phyloP scores from a whole-genome alignment of 139 green algal genomes.

The Desmodesmus armatus region DNA sequence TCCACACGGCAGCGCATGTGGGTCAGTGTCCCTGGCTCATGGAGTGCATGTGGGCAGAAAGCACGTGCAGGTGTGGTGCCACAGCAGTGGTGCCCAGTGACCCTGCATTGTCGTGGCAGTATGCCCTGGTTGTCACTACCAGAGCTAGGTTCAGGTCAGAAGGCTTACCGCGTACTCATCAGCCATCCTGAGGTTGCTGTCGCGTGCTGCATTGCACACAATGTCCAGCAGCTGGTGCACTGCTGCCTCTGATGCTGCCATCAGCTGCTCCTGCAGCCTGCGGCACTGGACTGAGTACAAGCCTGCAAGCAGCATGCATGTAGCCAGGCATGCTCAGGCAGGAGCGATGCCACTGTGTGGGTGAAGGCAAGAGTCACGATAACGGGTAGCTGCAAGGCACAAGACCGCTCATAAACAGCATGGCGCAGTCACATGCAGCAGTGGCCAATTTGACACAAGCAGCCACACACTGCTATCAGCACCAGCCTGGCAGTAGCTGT shows the following conservation, averaged over 20 bases:
- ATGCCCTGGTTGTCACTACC: too few relatives aligned
- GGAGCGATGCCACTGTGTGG: too few relatives aligned
- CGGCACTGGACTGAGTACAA: conserved; percentile 68
- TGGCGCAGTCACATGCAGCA: too few relatives aligned
- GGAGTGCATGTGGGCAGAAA: not conserved
- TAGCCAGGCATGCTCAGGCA: too few relatives aligned
- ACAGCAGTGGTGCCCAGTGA: too few relatives aligned
- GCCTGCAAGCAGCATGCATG: conserved; percentile 48
- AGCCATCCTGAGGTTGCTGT: conserved; percentile 66
- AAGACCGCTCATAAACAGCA: not conserved
- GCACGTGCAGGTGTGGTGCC: not conserved
- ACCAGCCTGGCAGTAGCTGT: not conserved
- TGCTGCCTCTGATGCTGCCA: conserved; percentile 60
- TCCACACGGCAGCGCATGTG: not conserved
- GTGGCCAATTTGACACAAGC: not conserved
- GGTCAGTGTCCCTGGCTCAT: not conserved
- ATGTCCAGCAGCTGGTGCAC: conserved; percentile 52
- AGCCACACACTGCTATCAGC: too few relatives aligned
- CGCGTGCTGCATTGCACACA: conserved; percentile 48
- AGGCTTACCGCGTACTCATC: conserved; percentile 65
- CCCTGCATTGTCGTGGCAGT: too few relatives aligned
- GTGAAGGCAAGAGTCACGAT: too few relatives aligned
- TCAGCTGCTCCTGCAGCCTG: conserved; percentile 72
- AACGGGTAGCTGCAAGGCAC: too few relatives aligned
- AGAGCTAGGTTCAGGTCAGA: too few relatives aligned